A percentile compares a stretch with the other conserved stretches of the same genome.
Evolutionary conservation across 441 rosid species (phyloP).

Genomic region (Adansonia gregorii): DNA sequence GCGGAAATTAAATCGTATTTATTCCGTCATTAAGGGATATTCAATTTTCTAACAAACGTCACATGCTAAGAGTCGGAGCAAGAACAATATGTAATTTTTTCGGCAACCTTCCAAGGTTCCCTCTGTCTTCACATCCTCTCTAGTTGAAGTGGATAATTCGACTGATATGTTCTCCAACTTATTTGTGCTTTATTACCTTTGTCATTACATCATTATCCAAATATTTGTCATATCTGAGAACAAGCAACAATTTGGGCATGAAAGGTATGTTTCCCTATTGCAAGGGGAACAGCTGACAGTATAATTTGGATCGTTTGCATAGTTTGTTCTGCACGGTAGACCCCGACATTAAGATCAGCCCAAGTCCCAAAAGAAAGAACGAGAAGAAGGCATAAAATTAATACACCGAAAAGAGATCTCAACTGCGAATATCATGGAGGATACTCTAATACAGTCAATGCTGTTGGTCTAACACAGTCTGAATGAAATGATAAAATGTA

Average conservation of each 20-base stretch:
- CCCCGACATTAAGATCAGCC: slow-evolving; percentile 7
- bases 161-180: no score
- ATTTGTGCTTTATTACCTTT: not conserved
- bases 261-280: not conserved
- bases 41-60: not conserved
- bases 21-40: not conserved
- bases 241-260: not conserved
- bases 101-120: not conserved
- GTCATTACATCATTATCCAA: not conserved
- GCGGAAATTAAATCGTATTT: not conserved
- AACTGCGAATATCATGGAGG: not conserved
- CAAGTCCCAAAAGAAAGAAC: not conserved
- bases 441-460: slow-evolving; percentile 24
- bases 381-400: not conserved
- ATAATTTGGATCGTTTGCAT: not conserved
- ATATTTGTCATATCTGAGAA: not conserved
- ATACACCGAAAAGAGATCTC: not conserved
- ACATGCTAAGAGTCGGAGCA: no score
- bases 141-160: no score
- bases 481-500: slow-evolving; percentile 27
- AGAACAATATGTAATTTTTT: not conserved
- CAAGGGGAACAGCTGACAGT: not conserved
- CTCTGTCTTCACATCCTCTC: no score
- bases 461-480: slow-evolving; percentile 26
- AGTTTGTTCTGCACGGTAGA: not conserved